These are phyloP conservation scores for Trichoderma gracile DNA, from an alignment of 2,329 filamentous ascomycete species.

Conservation along the genomic window DNA sequence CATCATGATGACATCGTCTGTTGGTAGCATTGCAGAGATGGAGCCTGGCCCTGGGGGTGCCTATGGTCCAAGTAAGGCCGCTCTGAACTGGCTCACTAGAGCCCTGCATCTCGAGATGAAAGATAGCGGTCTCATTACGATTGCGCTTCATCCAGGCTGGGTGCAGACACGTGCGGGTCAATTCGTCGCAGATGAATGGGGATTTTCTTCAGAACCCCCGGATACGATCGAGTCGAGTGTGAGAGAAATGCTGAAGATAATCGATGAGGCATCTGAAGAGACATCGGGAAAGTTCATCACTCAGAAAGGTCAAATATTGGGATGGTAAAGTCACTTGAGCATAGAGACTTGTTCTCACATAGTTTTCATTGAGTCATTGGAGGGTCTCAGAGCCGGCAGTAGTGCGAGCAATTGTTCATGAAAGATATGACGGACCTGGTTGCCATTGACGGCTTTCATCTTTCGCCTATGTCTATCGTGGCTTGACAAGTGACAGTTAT, in stretches of 20 bases:
- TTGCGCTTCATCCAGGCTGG: slow-evolving; percentile 44
- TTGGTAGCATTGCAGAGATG: slow-evolving; percentile 39
- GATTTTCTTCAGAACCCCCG: slow-evolving; percentile 31
- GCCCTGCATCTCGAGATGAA: slow-evolving; percentile 36
- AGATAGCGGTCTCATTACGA: slow-evolving; percentile 30
- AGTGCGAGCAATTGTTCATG: not conserved
- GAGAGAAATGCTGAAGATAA: slow-evolving; percentile 37
- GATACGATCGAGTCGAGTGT: slow-evolving; percentile 38
- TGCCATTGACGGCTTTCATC: no score
- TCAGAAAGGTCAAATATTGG: not conserved
- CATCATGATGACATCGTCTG: slow-evolving; percentile 40
- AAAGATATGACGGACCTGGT: no score
- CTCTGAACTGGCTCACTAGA: slow-evolving; percentile 39
- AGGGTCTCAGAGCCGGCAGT: no score
- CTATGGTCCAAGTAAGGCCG: slow-evolving; percentile 41
- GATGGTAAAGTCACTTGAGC: not conserved
- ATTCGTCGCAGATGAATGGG: slow-evolving; percentile 38
- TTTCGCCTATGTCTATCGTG: no score
- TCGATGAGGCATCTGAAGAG: slow-evolving; percentile 37
- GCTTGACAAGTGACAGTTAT: no score
- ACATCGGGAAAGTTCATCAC: slow-evolving; percentile 33
- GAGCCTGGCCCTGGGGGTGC: slow-evolving; percentile 38
- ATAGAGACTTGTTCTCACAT: not conserved
- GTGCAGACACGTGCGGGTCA: slow-evolving; percentile 39
- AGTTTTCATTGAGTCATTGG: no score